These are phyloP conservation scores for Coniochaeta hoffmannii DNA, from an alignment of 2,329 filamentous ascomycete genomes.

Conservation along the genomic window DNA sequence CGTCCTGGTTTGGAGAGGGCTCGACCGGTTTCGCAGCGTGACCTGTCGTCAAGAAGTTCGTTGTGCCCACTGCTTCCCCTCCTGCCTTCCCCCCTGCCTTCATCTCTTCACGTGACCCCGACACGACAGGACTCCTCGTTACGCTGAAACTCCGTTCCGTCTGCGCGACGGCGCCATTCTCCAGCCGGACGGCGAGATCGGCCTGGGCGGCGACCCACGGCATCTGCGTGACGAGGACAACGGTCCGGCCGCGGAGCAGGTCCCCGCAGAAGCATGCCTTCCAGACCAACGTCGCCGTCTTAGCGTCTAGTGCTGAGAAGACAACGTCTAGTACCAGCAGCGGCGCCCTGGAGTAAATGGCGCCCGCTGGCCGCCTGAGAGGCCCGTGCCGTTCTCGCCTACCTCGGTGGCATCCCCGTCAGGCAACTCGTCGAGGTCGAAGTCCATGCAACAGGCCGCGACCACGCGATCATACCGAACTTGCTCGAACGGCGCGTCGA, in stretches of 20 bases:
- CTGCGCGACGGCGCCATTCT: slow-evolving; percentile 34
- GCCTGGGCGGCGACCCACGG: slow-evolving; percentile 45
- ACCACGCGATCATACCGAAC: slow-evolving; percentile 23
- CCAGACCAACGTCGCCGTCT: slow-evolving; percentile 49
- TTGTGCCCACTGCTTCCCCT: slow-evolving; percentile 16
- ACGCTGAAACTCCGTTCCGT: slow-evolving; percentile 38
- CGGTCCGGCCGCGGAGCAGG: slow-evolving; percentile 44
- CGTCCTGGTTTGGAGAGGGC: slow-evolving; percentile 22
- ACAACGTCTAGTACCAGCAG: slow-evolving; percentile 52
- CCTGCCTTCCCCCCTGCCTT: slow-evolving; percentile 6
- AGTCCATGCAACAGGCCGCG: slow-evolving; percentile 14
- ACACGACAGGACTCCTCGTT: slow-evolving; percentile 34
- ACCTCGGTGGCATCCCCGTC: slow-evolving; percentile 15
- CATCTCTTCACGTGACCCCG: no score
- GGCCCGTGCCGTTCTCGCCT: slow-evolving; percentile 14
- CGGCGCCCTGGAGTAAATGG: slow-evolving; percentile 48
- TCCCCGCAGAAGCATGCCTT: slow-evolving; percentile 50
- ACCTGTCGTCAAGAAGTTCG: no score
- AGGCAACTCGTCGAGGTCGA: slow-evolving; percentile 15
- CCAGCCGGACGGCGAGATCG: slow-evolving; percentile 37
- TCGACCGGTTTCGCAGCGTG: neutral
- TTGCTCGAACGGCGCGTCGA: slow-evolving; percentile 10
- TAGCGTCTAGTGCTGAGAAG: slow-evolving; percentile 52
- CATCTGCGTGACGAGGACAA: slow-evolving; percentile 50
- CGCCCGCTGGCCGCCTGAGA: slow-evolving; percentile 35